Conservation (phyloP, 805 yeast species). For the Wickerhamomyces canadensis region DNA sequence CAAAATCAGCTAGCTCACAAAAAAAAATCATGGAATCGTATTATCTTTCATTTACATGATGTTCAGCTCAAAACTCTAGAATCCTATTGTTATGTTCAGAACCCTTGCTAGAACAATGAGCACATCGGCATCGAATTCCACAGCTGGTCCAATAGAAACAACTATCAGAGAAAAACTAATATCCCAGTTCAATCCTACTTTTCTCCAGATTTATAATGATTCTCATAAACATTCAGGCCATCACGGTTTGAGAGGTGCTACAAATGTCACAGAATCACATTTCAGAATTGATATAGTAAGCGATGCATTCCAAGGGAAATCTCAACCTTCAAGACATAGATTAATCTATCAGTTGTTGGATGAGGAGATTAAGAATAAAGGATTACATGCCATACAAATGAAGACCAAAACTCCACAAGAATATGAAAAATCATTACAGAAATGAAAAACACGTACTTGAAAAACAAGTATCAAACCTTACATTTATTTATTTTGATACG, state of each 20-base stretch:
- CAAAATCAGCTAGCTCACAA: no score
- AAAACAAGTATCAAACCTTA: neutral
- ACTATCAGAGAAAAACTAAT: constrained; percentile 17
- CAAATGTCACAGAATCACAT: constrained; percentile 74
- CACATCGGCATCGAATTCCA: constrained; percentile 9
- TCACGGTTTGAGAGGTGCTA: constrained; percentile 69
- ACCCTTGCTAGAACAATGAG: constrained; percentile 17
- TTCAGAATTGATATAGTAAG: constrained; percentile 72
- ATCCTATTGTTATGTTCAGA: constrained; percentile 6
- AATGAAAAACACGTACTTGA: no score
- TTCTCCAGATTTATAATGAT: constrained; percentile 62
- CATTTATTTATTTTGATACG: neutral
- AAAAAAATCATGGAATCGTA: no score
- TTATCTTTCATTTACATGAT: no score
- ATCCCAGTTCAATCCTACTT: constrained; percentile 32
- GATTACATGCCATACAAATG: constrained; percentile 86
- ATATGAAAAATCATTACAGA: constrained; percentile 14
- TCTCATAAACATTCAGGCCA: constrained; percentile 87
- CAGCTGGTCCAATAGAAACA: constrained; percentile 22
- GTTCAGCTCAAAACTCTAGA: no score
- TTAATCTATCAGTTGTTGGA: constrained; percentile 60
- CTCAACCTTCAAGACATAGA: constrained; percentile 73
- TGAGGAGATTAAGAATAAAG: constrained; percentile 64
- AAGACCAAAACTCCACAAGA: constrained; percentile 73
- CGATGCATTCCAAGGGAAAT: constrained; percentile 57